Evolutionary conservation across 331 rosid genomes (phyloP).

Genomic region (Telfairia occidentalis): DNA sequence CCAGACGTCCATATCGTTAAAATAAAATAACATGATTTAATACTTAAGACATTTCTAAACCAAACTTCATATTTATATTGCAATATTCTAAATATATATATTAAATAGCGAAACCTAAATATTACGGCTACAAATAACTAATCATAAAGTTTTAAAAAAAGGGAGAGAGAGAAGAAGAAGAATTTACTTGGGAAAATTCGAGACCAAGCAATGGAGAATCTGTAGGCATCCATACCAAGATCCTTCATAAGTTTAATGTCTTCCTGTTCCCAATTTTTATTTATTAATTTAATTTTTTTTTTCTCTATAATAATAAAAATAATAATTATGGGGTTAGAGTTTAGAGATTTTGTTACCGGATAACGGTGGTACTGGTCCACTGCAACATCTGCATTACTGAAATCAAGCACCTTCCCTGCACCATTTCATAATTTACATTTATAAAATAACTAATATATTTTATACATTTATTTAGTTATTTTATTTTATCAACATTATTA

Average conservation of each 20-base stretch:
- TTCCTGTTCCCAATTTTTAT: constrained; percentile 35
- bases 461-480: too few species aligned
- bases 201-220: constrained; percentile 91
- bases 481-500: too few species aligned
- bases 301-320: not conserved
- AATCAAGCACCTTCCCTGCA: constrained; percentile 56
- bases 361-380: constrained; percentile 74
- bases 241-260: constrained; percentile 82
- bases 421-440: not conserved
- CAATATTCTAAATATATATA: too few species aligned
- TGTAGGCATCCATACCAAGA: constrained; percentile 77
- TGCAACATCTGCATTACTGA: constrained; percentile 71
- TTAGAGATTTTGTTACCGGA: constrained; percentile 26
- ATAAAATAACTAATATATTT: not conserved
- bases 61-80: too few species aligned
- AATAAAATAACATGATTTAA: too few species aligned
- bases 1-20: too few species aligned
- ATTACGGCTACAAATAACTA: too few species aligned
- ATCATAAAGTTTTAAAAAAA: not conserved
- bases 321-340: not conserved
- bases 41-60: too few species aligned
- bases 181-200: constrained; percentile 80
- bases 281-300: not conserved
- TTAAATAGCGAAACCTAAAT: too few species aligned
- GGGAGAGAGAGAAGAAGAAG: not conserved